Base-by-base conservation (phyloP, 2,329 filamentous ascomycete species). In the Colletotrichum orbiculare region DNA sequence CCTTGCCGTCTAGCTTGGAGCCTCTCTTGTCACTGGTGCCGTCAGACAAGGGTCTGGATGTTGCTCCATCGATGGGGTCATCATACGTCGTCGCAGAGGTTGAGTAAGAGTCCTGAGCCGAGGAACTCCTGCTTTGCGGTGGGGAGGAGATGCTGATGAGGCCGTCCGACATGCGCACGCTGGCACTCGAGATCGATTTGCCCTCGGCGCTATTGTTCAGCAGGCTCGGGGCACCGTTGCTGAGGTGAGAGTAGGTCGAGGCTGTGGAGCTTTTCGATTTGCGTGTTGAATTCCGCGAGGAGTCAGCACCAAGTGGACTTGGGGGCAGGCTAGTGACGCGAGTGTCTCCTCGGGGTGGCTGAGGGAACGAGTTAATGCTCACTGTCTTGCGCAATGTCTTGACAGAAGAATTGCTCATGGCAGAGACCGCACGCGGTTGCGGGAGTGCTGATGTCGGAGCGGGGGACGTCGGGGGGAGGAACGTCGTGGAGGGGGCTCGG, bases 291-390 rank as follows among this genome's bases (percentile, higher is more conserved):
- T 77, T 74, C 68, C 78, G 75, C 58, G 82, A 79, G 8, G 80
- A 81, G 45, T 86, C 87, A 64, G 78, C 81, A 15, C 85, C 83
- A 49, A 89, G 77, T 67, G 85, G 88, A 77, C 87, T 87, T 59
- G 84, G 87, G 55, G 87, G 92, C 61, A 88, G 81, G 78, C 85
- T 93, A 71, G 81, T 81, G 52, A 82, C 79, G 69, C 86, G 84
- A 58, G 79, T 83, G 58, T 85, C 84, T 52, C 89, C 87, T 70
- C 89, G 89, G 12, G 95, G 95, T 12, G 95, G 95, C 69, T 97
- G 92, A 37, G 95, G 95, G 73, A 98, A 97, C 1, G 93, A 90
- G 74, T 94, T 95, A 73, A 97, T 97, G 83, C 94, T 97, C 73
- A 97, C 91, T 1, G 92, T 92, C 78, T 96, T 96, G 67, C 94